Evolutionary conservation across 2,329 filamentous ascomycete genomes (phyloP).

Genomic region (Colletotrichum lupini): DNA sequence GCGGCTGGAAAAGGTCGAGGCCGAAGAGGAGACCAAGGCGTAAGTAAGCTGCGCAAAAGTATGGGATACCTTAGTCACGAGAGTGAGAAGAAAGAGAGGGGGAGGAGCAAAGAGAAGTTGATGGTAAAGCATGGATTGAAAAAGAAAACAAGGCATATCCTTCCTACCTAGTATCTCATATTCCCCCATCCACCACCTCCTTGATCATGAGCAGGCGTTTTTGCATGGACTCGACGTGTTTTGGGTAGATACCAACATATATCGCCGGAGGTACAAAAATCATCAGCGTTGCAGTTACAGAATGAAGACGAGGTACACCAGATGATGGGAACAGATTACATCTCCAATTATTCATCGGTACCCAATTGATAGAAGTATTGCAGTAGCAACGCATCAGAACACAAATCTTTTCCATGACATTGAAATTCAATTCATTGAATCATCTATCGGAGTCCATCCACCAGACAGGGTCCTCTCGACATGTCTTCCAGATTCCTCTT

Average conservation of each 20-base stretch:
- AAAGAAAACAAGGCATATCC: not conserved
- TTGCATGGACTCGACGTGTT: not conserved
- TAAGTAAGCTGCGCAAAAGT: not conserved
- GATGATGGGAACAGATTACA: not conserved
- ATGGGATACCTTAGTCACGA: not conserved
- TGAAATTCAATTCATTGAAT: not conserved
- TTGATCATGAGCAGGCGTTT: conserved; percentile 26
- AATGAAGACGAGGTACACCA: not conserved
- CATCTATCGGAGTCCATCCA: not conserved
- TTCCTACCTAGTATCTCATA: conserved; percentile 8
- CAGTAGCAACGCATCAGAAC: not conserved
- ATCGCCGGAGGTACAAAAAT: not conserved
- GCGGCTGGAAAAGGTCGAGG: conserved; percentile 58
- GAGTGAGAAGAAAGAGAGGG: not conserved
- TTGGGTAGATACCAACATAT: not conserved
- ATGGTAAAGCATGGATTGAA: not conserved
- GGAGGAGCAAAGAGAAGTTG: not conserved
- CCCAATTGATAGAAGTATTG: not conserved
- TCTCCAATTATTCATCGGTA: not conserved
- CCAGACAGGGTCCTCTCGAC: not conserved
- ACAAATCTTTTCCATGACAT: too few relatives aligned
- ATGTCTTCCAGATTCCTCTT: not conserved
- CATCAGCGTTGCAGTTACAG: conserved; percentile 1
- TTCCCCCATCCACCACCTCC: not conserved
- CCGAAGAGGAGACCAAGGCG: not conserved